These are phyloP conservation scores for Antrodiella citrinella DNA, from an alignment of 768 basidiomycete genomes.

Conservation along the genomic window DNA sequence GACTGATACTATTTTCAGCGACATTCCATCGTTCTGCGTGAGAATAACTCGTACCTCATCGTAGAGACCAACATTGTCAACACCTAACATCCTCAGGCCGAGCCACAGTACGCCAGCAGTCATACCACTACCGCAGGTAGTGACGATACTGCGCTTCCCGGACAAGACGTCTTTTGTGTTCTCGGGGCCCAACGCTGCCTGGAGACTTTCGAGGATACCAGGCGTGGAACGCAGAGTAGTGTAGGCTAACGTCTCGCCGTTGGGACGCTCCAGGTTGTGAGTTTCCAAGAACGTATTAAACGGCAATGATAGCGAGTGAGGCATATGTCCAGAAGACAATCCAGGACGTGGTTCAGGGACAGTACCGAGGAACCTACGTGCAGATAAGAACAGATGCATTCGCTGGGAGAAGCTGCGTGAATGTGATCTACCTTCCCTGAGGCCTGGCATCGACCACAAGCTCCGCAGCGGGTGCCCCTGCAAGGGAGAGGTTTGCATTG, in stretches of 20 bases:
- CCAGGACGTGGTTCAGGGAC: conserved; percentile 87
- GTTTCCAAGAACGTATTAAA: conserved; percentile 65
- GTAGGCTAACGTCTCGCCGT: conserved; percentile 26
- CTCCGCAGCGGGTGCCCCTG: conserved; percentile 39
- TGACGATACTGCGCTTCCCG: conserved; percentile 55
- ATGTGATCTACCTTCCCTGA: conserved; percentile 54
- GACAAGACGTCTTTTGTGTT: conserved; percentile 47
- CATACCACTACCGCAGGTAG: conserved; percentile 95
- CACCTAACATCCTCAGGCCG: conserved; percentile 69
- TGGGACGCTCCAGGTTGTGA: conserved; percentile 18
- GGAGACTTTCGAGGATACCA: conserved; percentile 46
- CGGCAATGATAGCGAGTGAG: conserved; percentile 75
- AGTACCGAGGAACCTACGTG: conserved; percentile 61
- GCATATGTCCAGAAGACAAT: conserved; percentile 88
- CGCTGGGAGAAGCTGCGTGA: conserved; percentile 3
- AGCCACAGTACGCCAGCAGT: conserved; percentile 95
- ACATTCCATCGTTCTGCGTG: conserved; percentile 1
- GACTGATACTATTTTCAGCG: conserved; percentile 43
- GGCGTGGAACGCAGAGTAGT: conserved; percentile 17
- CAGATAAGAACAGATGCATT: background rate
- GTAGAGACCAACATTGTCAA: conserved; percentile 63
- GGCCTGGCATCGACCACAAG: conserved; percentile 86
- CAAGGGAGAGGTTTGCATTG: conserved; percentile 49
- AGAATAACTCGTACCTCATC: conserved; percentile 69
- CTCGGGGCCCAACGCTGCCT: conserved; percentile 53